Percentiles rank a stretch among this genome's conserved stretches.
phyloP scores from a whole-genome alignment of 2,329 filamentous ascomycete genomes.

The Penicillium aurantiogriseum region DNA sequence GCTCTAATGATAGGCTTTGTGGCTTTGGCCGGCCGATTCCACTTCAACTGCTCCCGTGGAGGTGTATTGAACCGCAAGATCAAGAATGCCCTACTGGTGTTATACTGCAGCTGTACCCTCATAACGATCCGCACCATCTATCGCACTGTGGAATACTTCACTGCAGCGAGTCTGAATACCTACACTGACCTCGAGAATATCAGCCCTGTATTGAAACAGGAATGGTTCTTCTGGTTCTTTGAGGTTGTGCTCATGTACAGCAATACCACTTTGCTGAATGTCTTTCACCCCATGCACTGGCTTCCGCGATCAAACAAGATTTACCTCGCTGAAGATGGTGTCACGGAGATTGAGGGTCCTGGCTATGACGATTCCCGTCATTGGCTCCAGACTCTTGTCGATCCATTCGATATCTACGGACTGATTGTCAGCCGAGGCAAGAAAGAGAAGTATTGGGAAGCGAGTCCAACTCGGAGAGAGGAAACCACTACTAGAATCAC shows the following conservation, averaged over 20 bases:
- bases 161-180: slow-evolving; percentile 31
- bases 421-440: slow-evolving; percentile 37
- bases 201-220: slow-evolving; percentile 40
- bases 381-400: slow-evolving; percentile 45
- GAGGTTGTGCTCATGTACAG: slow-evolving; percentile 53
- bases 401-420: slow-evolving; percentile 45
- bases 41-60: too few species aligned
- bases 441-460: slow-evolving; percentile 43
- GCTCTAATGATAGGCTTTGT: too few species aligned
- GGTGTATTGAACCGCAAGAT: too few species aligned
- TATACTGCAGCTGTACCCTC: too few species aligned
- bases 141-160: slow-evolving; percentile 42
- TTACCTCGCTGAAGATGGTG: slow-evolving; percentile 52
- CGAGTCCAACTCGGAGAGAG: background rate
- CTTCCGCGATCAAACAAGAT: slow-evolving; percentile 52
- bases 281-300: slow-evolving; percentile 52
- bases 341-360: slow-evolving; percentile 52
- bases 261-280: slow-evolving; percentile 52
- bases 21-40: too few species aligned
- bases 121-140: too few species aligned
- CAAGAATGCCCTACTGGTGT: too few species aligned
- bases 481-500: background rate
- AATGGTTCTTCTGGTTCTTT: slow-evolving; percentile 57
- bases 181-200: slow-evolving; percentile 37
- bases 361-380: slow-evolving; percentile 50